Evolutionary conservation across 805 yeast species (phyloP).

Genomic region (Lipomyces chichibuensis): DNA sequence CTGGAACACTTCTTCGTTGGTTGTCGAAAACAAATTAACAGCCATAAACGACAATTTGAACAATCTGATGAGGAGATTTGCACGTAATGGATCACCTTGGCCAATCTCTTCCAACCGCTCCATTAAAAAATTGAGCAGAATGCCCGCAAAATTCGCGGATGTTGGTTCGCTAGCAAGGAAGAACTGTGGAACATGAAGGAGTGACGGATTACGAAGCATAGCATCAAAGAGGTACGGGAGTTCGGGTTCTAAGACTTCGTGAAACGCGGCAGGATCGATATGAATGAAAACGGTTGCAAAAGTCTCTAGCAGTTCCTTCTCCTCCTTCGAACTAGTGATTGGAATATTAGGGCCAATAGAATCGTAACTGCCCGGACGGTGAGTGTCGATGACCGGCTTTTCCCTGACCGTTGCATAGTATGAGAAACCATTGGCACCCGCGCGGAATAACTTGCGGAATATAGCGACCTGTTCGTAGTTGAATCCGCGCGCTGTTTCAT

Average conservation of each 20-base stretch:
- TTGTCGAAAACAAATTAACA: conserved; percentile 81
- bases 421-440: conserved; percentile 77
- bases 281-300: conserved; percentile 92
- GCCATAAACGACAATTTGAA: conserved; percentile 96
- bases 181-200: conserved; percentile 89
- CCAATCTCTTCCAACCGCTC: conserved; percentile 78
- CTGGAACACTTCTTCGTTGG: conserved; percentile 82
- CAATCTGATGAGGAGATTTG: conserved; percentile 79
- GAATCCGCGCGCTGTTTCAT: conserved; percentile 80
- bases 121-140: conserved; percentile 74
- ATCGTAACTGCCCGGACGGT: conserved; percentile 48
- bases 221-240: conserved; percentile 75
- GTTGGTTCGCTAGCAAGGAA: conserved; percentile 94
- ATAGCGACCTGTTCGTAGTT: conserved; percentile 81
- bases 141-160: conserved; percentile 86
- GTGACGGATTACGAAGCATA: conserved; percentile 79
- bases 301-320: conserved; percentile 92
- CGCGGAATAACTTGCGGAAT: conserved; percentile 75
- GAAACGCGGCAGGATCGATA: conserved; percentile 92
- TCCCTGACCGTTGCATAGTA: conserved; percentile 61
- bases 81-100: conserved; percentile 70
- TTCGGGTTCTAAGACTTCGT: conserved; percentile 84
- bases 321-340: conserved; percentile 86
- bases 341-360: conserved; percentile 81
- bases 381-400: conserved; percentile 40